Evolutionary conservation across 371 early-diverging fungal species (phyloP), one percentile per base, ranked within the genome.

Genomic region (Mucor sp.): DNA sequence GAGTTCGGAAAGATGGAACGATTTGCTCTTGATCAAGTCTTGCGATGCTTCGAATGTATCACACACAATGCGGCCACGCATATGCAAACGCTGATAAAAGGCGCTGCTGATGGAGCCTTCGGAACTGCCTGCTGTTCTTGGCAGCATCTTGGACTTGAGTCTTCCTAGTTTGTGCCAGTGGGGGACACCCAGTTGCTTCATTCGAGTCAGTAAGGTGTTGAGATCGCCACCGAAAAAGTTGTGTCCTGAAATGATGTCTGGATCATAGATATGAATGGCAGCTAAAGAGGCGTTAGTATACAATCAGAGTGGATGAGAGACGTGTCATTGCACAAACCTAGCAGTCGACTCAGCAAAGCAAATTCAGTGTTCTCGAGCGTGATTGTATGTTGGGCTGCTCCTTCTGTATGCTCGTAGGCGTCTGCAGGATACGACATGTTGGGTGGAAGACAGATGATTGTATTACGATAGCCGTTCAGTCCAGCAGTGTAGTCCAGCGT

Each of bases 161-260:
- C 66, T 58, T 7, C 73, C 73, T 19, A 72, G 11, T 35, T 44
- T 65, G 11, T 65, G 64, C 75, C 82, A 81, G 35, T 74, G 74
- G 35, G 87, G 86, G 8, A 90, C 83, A 19, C 90, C 88, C 23
- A 88, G 79, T 8, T 78, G 84, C 65, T 95, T 94, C 94, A 98
- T 92, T n/a, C 99, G 91, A 72, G 94, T 93, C 55, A 98, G 76
- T 4, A 99, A 79, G 9, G 97, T 91, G 63, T 96, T 96, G 47
- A 99, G 83, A 70, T 93, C 95, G 68, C 96, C 94, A 9, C 94
- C 96, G 60, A 93, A 81, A 80, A 98, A 93, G 73, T 98, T 98
- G 82, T 99, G 99, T 27, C 98, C 97, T n/a, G 97, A 93, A 61
- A 98, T 78, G 6, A 98, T 85, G 80, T 99, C 99, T 0, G 98